Conservation (phyloP, 2,329 filamentous ascomycete species). For the Fusarium phyllophilum region DNA sequence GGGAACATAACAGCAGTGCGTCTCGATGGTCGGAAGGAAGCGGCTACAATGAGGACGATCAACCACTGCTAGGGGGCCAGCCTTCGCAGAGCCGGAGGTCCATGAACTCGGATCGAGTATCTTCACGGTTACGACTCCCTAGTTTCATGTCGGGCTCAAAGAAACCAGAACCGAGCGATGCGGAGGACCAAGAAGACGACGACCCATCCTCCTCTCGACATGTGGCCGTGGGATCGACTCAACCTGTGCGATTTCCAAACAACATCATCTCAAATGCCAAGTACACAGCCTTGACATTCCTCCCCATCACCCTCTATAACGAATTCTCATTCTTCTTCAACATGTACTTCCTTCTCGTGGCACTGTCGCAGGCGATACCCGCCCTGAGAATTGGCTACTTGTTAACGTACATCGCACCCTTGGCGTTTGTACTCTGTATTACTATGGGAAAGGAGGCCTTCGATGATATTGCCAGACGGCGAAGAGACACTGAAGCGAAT, state of each 20-base stretch:
- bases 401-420: constrained; percentile 90
- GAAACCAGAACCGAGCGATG: constrained; percentile 51
- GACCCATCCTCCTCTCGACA: constrained; percentile 77
- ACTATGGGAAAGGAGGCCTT: constrained; percentile 95
- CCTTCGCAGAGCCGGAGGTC: constrained; percentile 43
- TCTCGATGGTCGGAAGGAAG: constrained; percentile 70
- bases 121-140: constrained; percentile 70
- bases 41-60: constrained; percentile 72
- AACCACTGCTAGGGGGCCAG: constrained; percentile 71
- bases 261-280: constrained; percentile 97
- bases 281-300: constrained; percentile 94
- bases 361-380: constrained; percentile 91
- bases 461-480: constrained; percentile 88
- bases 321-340: constrained; percentile 99
- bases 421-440: constrained; percentile 91
- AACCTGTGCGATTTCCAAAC: constrained; percentile 81
- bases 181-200: constrained; percentile 63
- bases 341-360: constrained; percentile 97
- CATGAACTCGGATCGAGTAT: constrained; percentile 45
- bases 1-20: constrained; percentile 66
- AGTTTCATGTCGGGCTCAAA: constrained; percentile 68
- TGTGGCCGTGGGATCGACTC: constrained; percentile 78
- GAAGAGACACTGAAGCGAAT: constrained; percentile 93
- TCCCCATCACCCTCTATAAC: constrained; percentile 95
- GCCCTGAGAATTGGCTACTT: constrained; percentile 92